Evolutionary conservation across 345 rosid species (phyloP).

Genomic region (Salix caprea): DNA sequence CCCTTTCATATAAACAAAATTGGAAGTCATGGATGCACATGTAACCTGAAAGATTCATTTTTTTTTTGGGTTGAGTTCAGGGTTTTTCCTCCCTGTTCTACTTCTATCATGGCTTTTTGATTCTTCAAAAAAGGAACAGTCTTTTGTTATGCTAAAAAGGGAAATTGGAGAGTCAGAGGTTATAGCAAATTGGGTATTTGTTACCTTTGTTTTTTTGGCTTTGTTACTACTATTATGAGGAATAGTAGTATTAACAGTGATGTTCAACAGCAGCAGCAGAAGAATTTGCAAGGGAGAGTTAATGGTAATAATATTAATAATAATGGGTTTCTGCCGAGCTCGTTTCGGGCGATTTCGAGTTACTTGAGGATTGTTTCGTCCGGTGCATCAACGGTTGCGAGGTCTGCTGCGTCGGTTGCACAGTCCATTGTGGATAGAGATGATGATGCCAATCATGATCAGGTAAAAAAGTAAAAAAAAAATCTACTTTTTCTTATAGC

Average conservation of each 20-base stretch:
- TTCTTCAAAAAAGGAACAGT: slow-evolving; percentile 21
- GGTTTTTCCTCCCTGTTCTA: slow-evolving; percentile 6
- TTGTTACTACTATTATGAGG: slow-evolving; percentile 49
- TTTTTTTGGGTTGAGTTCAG: neutral
- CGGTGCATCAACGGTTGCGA: slow-evolving; percentile 84
- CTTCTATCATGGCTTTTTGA: slow-evolving; percentile 3
- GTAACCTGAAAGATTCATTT: neutral
- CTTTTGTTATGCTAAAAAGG: slow-evolving; percentile 38
- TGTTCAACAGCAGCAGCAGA: slow-evolving; percentile 38
- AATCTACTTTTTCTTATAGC: neutral
- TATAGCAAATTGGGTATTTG: slow-evolving; percentile 33
- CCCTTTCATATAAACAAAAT: neutral
- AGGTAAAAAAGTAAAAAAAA: slow-evolving; percentile 37
- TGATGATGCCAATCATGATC: slow-evolving; percentile 55
- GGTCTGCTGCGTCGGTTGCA: slow-evolving; percentile 78
- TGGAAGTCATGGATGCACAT: neutral
- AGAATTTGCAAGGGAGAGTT: slow-evolving; percentile 15
- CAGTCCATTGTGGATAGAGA: slow-evolving; percentile 72
- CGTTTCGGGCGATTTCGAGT: slow-evolving; percentile 75
- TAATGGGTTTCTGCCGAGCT: slow-evolving; percentile 55
- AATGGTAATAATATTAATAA: neutral
- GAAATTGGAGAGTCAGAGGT: slow-evolving; percentile 34
- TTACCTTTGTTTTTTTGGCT: slow-evolving; percentile 26
- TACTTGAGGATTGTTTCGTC: slow-evolving; percentile 73
- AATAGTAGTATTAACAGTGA: slow-evolving; percentile 49